Conservation (phyloP, 2,329 filamentous ascomycete genomes). For the Mycosphaerella arachidis region DNA sequence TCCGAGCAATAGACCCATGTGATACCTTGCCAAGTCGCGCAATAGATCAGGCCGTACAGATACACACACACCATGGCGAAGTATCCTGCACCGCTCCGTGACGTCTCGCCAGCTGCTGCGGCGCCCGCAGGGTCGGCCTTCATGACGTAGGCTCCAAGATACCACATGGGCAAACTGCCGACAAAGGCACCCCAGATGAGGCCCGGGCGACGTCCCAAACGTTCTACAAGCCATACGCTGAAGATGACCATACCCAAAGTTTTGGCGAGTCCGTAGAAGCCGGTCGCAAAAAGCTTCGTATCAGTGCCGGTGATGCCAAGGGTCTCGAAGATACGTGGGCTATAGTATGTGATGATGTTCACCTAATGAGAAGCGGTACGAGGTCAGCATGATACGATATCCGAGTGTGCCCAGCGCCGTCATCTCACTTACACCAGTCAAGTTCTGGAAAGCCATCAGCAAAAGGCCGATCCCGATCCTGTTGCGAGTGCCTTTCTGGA, state of each 20-base stretch:
- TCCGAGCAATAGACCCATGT: conserved; percentile 31
- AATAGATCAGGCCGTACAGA: conserved; percentile 52
- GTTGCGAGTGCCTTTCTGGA: conserved; percentile 38
- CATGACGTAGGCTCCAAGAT: conserved; percentile 53
- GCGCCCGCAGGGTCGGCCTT: conserved; percentile 47
- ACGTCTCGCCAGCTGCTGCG: conserved; percentile 41
- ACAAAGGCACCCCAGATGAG: conserved; percentile 47
- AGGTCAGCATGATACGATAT: no score
- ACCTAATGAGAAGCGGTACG: no score
- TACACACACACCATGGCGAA: conserved; percentile 54
- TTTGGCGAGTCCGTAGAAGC: conserved; percentile 47
- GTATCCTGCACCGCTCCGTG: conserved; percentile 47
- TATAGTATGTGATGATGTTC: conserved; percentile 36
- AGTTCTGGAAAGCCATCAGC: conserved; percentile 37
- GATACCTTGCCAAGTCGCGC: conserved; percentile 39
- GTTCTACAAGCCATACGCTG: conserved; percentile 38
- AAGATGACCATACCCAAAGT: conserved; percentile 38
- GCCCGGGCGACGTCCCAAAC: conserved; percentile 38
- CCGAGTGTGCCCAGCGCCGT: no score
- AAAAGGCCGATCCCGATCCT: conserved; percentile 37
- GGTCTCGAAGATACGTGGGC: conserved; percentile 37
- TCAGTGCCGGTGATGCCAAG: conserved; percentile 44
- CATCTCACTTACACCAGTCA: conserved; percentile 25
- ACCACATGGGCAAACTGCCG: conserved; percentile 46
- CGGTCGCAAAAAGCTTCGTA: conserved; percentile 45